Evolutionary conservation across 441 rosid species (phyloP), one percentile per base, ranked within the genome.

Genomic region (Breynia disticha): DNA sequence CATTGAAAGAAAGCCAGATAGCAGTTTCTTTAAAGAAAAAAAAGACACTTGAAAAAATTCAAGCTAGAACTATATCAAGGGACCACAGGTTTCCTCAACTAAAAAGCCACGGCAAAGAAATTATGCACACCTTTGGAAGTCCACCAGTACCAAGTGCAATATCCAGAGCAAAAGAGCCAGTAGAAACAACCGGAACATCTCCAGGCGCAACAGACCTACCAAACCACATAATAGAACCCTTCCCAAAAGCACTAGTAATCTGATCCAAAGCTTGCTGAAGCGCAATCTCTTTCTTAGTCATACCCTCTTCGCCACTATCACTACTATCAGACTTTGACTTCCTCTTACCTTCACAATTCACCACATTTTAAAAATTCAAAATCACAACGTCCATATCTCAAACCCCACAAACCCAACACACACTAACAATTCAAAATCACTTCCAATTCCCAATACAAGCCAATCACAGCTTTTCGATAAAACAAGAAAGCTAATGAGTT

Each of bases 191-290:
- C 0, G 96, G 88, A 52, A 86, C 90, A 47, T 83, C 67, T 69
- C n/a, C n/a, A n/a, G n/a, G n/a, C n/a, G n/a, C n/a, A n/a, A n/a
- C n/a, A n/a, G n/a, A n/a, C n/a, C 88, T 79, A 56, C 97, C 98
- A 21, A 88, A 87, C 96, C 96, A 93, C 97, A 93, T 84, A 22
- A 93, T 89, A 1, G 97, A 75, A 1, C 98, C 96, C 71, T 89
- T 89, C 41, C 96, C 97, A 69, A 79, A 89, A 0, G 87, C 50
- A 16, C 72, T 77, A 4, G 86, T 84, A 17, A 93, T 88, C 65
- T 89, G 97, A 69, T 93, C 96, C 62, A 93, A 55, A 14, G 97
- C 98, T 55, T 79, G 87, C 50, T 93, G 77, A 17, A 93, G 68
- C 14, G 97, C 97, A 67, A 89, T 54, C 59, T 89, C 97, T 68